phyloP scores from a whole-genome alignment of 2,329 filamentous ascomycete species.

The Coniochaeta hoffmannii region DNA sequence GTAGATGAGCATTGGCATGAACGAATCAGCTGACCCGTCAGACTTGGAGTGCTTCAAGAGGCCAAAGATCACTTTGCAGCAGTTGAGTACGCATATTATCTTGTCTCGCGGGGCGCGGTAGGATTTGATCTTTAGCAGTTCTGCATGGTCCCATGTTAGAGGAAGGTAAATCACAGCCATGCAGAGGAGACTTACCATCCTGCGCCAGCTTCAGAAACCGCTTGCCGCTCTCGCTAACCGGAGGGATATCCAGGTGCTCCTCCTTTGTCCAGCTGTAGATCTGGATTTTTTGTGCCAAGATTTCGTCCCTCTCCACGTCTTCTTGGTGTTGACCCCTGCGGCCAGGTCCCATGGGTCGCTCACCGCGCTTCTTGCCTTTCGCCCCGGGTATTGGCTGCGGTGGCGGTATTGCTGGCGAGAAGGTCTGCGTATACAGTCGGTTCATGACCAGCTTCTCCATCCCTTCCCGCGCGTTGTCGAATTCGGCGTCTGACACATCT shows the following conservation, averaged over 20 bases:
- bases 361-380: conserved; percentile 61
- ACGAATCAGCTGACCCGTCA: conserved; percentile 93
- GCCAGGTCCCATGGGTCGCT: conserved; percentile 69
- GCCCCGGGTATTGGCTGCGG: conserved; percentile 65
- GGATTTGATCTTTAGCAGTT: conserved; percentile 90
- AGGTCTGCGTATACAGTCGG: conserved; percentile 87
- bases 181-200: conserved; percentile 50
- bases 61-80: conserved; percentile 98
- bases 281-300: conserved; percentile 92
- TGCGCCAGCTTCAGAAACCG: conserved; percentile 86
- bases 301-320: conserved; percentile 91
- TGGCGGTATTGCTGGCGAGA: conserved; percentile 84
- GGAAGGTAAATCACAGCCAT: too few relatives aligned
- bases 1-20: conserved; percentile 91
- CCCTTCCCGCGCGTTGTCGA: conserved; percentile 94
- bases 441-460: conserved; percentile 99
- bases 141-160: conserved; percentile 39
- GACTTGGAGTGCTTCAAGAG: conserved; percentile 86
- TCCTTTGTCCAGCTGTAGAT: conserved; percentile 95
- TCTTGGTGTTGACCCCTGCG: conserved; percentile 93
- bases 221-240: conserved; percentile 75
- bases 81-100: conserved; percentile 96
- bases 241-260: conserved; percentile 85
- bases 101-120: conserved; percentile 97
- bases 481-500: conserved; percentile 90